phyloP scores from a whole-genome alignment of 305 asterid species.

The Rubia tinctorum region DNA sequence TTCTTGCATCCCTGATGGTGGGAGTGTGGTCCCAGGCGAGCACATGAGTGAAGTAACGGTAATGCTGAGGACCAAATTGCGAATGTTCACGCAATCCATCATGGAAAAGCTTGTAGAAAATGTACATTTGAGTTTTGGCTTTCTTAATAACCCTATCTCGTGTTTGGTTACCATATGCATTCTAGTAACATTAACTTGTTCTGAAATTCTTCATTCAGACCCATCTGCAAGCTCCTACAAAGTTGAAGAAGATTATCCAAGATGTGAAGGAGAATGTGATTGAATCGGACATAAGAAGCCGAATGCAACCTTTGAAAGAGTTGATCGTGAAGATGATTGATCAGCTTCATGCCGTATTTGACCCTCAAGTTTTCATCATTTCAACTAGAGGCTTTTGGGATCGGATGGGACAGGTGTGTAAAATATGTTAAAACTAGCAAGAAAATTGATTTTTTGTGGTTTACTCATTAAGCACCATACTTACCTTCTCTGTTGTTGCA shows the following conservation, averaged over 20 bases:
- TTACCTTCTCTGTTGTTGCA: conserved; percentile 25
- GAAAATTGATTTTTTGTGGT: background rate
- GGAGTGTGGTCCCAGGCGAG: conserved; percentile 62
- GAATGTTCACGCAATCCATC: conserved; percentile 73
- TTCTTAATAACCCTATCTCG: background rate
- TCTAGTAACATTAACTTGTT: background rate
- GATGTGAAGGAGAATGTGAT: conserved; percentile 64
- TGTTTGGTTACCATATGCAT: background rate
- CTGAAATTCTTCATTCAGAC: conserved; percentile 42
- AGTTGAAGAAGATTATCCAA: conserved; percentile 78
- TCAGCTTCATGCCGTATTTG: conserved; percentile 61
- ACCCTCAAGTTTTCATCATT: conserved; percentile 69
- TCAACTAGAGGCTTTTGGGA: conserved; percentile 89
- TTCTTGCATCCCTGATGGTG: conserved; percentile 74
- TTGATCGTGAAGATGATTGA: conserved; percentile 50
- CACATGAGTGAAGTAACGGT: conserved; percentile 81
- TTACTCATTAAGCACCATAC: background rate
- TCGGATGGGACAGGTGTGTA: conserved; percentile 89
- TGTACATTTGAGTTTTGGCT: conserved; percentile 40
- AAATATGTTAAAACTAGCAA: background rate
- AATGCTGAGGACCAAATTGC: conserved; percentile 78
- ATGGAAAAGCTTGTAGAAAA: conserved; percentile 81
- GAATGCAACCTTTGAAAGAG: conserved; percentile 86
- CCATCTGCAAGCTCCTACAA: conserved; percentile 69
- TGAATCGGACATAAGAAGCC: conserved; percentile 59